phyloP scores from a whole-genome alignment of 768 basidiomycete species.

The Wakefieldia striispora region DNA sequence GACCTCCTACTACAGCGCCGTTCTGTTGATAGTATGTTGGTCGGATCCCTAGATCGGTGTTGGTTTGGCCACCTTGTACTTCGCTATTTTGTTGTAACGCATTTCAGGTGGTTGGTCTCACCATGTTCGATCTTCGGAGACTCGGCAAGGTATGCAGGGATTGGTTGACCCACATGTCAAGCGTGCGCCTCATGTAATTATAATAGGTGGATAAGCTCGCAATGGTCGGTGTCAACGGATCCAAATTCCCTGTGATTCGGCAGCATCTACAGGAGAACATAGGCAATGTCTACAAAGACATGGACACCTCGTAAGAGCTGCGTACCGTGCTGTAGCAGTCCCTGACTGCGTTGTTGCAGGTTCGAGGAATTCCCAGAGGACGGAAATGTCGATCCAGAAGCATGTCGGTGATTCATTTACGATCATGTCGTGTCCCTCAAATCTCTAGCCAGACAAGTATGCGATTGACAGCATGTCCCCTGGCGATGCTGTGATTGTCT shows the following conservation, averaged over 20 bases:
- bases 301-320: slow-evolving; percentile 70
- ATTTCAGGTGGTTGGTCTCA: slow-evolving; percentile 79
- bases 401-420: slow-evolving; percentile 56
- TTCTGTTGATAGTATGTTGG: not conserved
- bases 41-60: slow-evolving; percentile 59
- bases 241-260: slow-evolving; percentile 84
- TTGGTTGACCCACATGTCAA: slow-evolving; percentile 1
- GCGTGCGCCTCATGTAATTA: slow-evolving; percentile 5
- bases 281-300: slow-evolving; percentile 77
- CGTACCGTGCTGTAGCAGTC: not conserved
- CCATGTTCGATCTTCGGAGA: slow-evolving; percentile 85
- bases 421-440: slow-evolving; percentile 3
- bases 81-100: slow-evolving; percentile 12
- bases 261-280: slow-evolving; percentile 82
- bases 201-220: slow-evolving; percentile 63
- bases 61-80: slow-evolving; percentile 24
- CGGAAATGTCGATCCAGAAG: slow-evolving; percentile 66
- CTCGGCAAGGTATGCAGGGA: slow-evolving; percentile 61
- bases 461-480: slow-evolving; percentile 76
- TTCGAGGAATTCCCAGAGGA: slow-evolving; percentile 81
- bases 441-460: slow-evolving; percentile 58
- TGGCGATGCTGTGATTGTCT: slow-evolving; percentile 89
- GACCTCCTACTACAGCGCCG: not conserved
- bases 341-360: slow-evolving; percentile 33
- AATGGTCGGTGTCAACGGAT: slow-evolving; percentile 90